A percentile compares a stretch with the other conserved stretches of the same genome.
phyloP scores from a whole-genome alignment of 495 filamentous ascomycete genomes.

The Articulospora tetracladia region DNA sequence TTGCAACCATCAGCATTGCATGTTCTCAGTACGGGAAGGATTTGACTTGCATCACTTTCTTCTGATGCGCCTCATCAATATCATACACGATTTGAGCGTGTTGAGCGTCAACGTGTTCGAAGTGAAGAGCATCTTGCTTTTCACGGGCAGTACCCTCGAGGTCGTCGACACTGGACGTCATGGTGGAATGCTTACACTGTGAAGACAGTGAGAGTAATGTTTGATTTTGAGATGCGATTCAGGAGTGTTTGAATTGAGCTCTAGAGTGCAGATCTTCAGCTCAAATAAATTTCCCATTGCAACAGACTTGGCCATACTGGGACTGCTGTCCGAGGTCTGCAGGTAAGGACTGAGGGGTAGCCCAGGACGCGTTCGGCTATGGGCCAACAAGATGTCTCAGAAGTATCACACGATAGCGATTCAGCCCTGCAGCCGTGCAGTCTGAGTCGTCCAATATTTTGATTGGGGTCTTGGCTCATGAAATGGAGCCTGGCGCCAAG shows the following conservation, averaged over 20 bases:
- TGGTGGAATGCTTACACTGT: not conserved
- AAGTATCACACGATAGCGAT: not conserved
- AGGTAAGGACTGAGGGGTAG: not conserved
- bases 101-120: not conserved
- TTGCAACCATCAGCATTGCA: not conserved
- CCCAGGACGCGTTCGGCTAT: not conserved
- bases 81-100: not conserved
- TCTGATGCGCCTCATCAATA: conserved; percentile 2
- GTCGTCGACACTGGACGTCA: not conserved
- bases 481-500: not conserved
- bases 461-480: not conserved
- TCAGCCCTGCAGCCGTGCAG: not conserved
- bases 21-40: not conserved
- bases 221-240: not conserved
- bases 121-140: not conserved
- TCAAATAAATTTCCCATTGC: not conserved
- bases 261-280: not conserved
- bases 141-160: not conserved
- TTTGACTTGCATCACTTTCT: not conserved
- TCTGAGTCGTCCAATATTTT: not conserved
- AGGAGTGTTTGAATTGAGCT: not conserved
- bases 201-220: not conserved
- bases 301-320: not conserved
- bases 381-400: not conserved
- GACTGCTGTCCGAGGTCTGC: not conserved